phyloP scores from a whole-genome alignment of 495 filamentous ascomycete genomes.

The Daldinia childiae region DNA sequence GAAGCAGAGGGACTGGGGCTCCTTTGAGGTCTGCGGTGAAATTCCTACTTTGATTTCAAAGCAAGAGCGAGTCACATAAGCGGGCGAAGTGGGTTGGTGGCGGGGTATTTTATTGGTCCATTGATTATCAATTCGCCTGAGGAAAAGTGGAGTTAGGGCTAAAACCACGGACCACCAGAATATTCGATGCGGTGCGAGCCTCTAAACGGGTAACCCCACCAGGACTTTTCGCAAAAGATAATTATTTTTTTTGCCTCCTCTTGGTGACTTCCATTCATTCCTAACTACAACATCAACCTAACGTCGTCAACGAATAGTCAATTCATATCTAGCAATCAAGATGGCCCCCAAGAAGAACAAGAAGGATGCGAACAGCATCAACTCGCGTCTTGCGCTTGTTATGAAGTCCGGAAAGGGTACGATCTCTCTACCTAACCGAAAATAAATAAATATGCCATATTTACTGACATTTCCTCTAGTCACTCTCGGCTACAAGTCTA shows the following conservation, averaged over 20 bases:
- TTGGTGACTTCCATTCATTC: constrained; percentile 30
- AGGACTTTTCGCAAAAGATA: constrained; percentile 20
- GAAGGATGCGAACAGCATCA: constrained; percentile 83
- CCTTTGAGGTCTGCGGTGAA: constrained; percentile 43
- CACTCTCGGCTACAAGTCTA: constrained; percentile 92
- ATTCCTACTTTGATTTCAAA: constrained; percentile 56
- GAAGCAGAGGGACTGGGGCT: constrained; percentile 43
- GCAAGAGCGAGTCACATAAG: constrained; percentile 47
- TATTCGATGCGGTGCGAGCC: constrained; percentile 23
- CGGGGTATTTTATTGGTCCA: constrained; percentile 36
- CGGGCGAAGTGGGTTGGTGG: constrained; percentile 34
- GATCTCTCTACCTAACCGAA: constrained; percentile 34
- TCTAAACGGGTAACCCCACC: constrained; percentile 20
- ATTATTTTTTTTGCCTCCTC: constrained; percentile 15
- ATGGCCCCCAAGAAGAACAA: constrained; percentile 97
- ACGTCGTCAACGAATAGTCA: constrained; percentile 22
- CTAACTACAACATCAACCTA: constrained; percentile 39
- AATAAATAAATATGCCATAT: constrained; percentile 8
- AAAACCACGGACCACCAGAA: constrained; percentile 34
- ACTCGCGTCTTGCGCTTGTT: constrained; percentile 77
- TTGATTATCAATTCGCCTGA: constrained; percentile 20
- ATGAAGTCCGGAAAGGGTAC: constrained; percentile 94
- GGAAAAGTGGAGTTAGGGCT: constrained; percentile 58
- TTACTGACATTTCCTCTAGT: constrained; percentile 55
- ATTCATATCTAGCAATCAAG: constrained; percentile 30